Percentiles rank a stretch among this genome's conserved stretches.
phyloP scores from a whole-genome alignment of 1,139 yeast species.

The Debaryomyces sp. region DNA sequence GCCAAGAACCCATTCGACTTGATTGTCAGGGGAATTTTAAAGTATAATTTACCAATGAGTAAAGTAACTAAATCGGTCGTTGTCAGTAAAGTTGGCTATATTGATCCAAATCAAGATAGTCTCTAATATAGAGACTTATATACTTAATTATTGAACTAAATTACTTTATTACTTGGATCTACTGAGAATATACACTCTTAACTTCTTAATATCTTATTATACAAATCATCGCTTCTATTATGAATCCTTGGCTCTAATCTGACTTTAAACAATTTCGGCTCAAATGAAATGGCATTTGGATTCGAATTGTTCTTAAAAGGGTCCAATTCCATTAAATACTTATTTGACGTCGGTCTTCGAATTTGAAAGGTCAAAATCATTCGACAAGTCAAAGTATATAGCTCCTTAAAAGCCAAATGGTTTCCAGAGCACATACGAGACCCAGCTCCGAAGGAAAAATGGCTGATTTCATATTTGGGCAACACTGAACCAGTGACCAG shows the following conservation, averaged over 20 bases:
- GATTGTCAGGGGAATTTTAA: constrained; percentile 79
- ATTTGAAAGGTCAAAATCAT: constrained; percentile 40
- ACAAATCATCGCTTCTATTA: constrained; percentile 25
- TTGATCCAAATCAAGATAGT: constrained; percentile 51
- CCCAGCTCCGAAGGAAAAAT: constrained; percentile 72
- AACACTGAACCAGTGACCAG: constrained; percentile 19
- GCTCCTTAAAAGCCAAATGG: constrained; percentile 61
- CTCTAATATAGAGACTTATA: not conserved
- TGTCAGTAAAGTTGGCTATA: constrained; percentile 59
- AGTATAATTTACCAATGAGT: constrained; percentile 73
- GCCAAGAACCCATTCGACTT: constrained; percentile 84
- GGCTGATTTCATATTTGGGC: constrained; percentile 32
- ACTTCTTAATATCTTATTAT: constrained; percentile 15
- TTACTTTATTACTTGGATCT: not conserved
- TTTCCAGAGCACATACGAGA: constrained; percentile 71
- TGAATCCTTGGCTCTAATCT: constrained; percentile 25
- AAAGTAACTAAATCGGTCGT: constrained; percentile 58
- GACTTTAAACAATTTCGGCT: constrained; percentile 51
- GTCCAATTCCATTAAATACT: constrained; percentile 43
- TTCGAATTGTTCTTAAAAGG: constrained; percentile 51
- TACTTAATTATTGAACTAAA: not conserved
- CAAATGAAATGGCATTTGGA: constrained; percentile 63
- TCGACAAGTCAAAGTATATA: constrained; percentile 48
- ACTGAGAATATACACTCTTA: not conserved
- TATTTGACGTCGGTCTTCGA: constrained; percentile 36